Conservation (phyloP, 805 yeast species). For the Nakazawaea laoshanensis region DNA sequence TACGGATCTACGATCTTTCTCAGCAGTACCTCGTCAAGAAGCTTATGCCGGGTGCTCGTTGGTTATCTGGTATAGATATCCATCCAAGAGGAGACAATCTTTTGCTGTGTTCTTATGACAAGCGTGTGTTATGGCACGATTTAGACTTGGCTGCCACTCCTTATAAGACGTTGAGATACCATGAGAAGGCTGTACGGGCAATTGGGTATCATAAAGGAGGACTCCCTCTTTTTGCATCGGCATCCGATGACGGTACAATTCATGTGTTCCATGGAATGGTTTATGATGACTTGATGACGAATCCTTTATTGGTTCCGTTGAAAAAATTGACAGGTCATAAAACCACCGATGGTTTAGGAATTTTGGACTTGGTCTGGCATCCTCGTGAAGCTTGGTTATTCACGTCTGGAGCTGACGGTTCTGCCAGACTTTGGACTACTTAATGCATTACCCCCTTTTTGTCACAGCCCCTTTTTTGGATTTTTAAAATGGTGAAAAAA, state of each 20-base stretch:
- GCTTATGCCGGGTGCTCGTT: conserved; percentile 89
- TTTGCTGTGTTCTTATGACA: conserved; percentile 86
- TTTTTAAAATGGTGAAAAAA: too few species aligned
- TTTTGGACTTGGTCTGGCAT: conserved; percentile 86
- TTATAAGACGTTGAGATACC: conserved; percentile 91
- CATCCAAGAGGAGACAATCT: conserved; percentile 89
- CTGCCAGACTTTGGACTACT: conserved; percentile 95
- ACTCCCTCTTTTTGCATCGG: conserved; percentile 87
- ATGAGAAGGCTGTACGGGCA: conserved; percentile 86
- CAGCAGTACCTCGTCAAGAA: conserved; percentile 80
- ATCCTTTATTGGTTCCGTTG: conserved; percentile 91
- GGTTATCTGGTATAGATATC: conserved; percentile 86
- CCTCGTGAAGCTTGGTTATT: conserved; percentile 98
- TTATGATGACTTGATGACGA: conserved; percentile 90
- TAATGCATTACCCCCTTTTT: too few species aligned
- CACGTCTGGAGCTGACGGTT: conserved; percentile 94
- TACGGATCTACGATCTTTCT: conserved; percentile 84
- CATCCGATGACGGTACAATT: conserved; percentile 88
- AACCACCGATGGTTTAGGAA: conserved; percentile 73
- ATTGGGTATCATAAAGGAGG: conserved; percentile 80
- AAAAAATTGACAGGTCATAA: conserved; percentile 91
- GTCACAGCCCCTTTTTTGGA: too few species aligned
- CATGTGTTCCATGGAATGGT: conserved; percentile 96
- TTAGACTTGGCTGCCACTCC: conserved; percentile 83
- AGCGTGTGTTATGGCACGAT: conserved; percentile 96